Conservation (phyloP, 2,329 filamentous ascomycete genomes). For the Venturia pyrina region DNA sequence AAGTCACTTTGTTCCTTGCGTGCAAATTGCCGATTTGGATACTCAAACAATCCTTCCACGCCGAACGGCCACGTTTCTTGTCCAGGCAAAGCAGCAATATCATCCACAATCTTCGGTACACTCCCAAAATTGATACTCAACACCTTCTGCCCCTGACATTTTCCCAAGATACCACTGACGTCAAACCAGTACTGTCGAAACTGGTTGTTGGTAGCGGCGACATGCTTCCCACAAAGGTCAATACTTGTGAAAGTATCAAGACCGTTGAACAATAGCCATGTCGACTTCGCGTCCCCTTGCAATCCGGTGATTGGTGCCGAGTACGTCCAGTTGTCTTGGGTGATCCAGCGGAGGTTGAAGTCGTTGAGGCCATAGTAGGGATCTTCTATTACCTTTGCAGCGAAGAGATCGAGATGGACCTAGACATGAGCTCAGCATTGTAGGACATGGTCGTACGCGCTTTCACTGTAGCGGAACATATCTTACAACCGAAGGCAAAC, state of each 20-base stretch:
- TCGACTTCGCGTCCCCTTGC: conserved; percentile 26
- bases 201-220: conserved; percentile 51
- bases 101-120: conserved; percentile 42
- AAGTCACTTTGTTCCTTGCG: conserved; percentile 54
- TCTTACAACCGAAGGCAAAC: conserved; percentile 30
- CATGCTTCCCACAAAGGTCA: conserved; percentile 42
- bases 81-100: conserved; percentile 40
- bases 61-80: conserved; percentile 28
- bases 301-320: conserved; percentile 17
- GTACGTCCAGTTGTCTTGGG: conserved; percentile 52
- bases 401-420: conserved; percentile 48
- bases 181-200: conserved; percentile 54
- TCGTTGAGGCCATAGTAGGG: conserved; percentile 49
- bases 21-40: conserved; percentile 44
- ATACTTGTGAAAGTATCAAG: conserved; percentile 52
- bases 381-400: conserved; percentile 42
- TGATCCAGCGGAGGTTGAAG: conserved; percentile 50
- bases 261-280: conserved; percentile 51
- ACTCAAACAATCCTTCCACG: conserved; percentile 42
- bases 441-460: too few species aligned
- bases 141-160: conserved; percentile 30
- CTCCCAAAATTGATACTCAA: conserved; percentile 47
- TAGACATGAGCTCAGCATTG: conserved; percentile 31
- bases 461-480: conserved; percentile 21
- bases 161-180: conserved; percentile 36